A percentile compares a stretch with the other conserved stretches of the same genome.
phyloP scores from a whole-genome alignment of 306 rosid genomes.

The Prinsepia uniflora region DNA sequence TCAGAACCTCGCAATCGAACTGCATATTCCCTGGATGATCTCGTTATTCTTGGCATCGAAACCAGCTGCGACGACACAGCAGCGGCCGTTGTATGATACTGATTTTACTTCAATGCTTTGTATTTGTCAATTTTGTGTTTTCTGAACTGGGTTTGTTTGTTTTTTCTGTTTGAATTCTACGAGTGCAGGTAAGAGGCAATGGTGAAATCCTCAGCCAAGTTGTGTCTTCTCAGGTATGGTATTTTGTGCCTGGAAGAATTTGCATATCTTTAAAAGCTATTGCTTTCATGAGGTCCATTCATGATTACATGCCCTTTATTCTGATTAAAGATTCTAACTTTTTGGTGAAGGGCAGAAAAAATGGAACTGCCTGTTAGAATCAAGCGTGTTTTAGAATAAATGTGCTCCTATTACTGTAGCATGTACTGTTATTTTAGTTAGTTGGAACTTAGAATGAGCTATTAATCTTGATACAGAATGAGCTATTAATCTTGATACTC shows the following conservation, averaged over 20 bases:
- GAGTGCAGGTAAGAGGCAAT: slow-evolving; percentile 62
- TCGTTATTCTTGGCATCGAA: slow-evolving; percentile 81
- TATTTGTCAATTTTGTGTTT: neutral
- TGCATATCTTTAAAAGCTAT: neutral
- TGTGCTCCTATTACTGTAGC: neutral
- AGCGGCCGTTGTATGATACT: slow-evolving; percentile 67
- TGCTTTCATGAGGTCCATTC: neutral
- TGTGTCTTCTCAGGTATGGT: slow-evolving; percentile 82
- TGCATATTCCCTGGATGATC: slow-evolving; percentile 28
- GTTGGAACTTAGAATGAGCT: neutral
- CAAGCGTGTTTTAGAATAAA: neutral
- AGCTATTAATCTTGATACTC: neutral
- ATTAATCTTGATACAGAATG: neutral
- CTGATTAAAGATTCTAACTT: neutral
- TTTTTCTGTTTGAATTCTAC: slow-evolving; percentile 4
- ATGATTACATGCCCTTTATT: neutral
- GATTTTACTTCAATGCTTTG: neutral
- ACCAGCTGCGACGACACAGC: slow-evolving; percentile 99
- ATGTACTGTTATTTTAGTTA: slow-evolving; percentile 5
- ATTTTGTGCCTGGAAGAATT: neutral
- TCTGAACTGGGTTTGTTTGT: neutral
- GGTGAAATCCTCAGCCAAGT: slow-evolving; percentile 93
- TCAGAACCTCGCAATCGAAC: slow-evolving; percentile 16
- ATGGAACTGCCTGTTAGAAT: neutral
- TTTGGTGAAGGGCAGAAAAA: neutral